Evolutionary conservation across 176 grass and related monocot genomes (phyloP).

Genomic region (Guadua angustifolia): DNA sequence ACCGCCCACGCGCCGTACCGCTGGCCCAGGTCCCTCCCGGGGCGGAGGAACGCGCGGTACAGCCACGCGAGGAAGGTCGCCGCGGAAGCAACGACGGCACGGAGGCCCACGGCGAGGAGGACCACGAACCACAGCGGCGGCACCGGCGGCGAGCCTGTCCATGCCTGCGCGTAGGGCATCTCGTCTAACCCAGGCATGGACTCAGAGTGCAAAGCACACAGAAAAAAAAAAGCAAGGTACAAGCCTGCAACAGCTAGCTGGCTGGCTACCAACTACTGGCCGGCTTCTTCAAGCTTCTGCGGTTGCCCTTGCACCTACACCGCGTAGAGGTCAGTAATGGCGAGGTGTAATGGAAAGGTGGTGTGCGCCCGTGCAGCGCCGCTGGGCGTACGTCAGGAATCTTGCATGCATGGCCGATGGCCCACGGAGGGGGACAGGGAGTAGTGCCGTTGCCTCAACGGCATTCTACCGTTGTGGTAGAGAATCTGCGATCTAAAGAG

Average conservation of each 20-base stretch:
- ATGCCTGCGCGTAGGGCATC: background rate
- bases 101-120: constrained; percentile 32
- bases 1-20: constrained; percentile 64
- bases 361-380: no score
- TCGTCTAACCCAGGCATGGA: background rate
- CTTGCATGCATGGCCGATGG: no score
- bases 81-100: background rate
- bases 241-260: background rate
- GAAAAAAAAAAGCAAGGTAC: background rate
- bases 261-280: no score
- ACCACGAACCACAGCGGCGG: constrained; percentile 30
- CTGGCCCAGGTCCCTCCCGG: constrained; percentile 4
- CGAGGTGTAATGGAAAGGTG: no score
- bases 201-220: background rate
- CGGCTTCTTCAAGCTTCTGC: no score
- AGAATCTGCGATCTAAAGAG: no score
- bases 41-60: constrained; percentile 40
- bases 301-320: no score
- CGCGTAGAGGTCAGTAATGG: no score
- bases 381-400: no score
- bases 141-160: background rate
- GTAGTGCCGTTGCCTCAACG: no score
- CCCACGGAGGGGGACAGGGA: no score
- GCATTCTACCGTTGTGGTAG: no score
- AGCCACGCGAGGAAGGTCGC: constrained; percentile 37